These are phyloP conservation scores for Clitopilus passeckerianus DNA, from an alignment of 768 basidiomycete species.

Conservation along the genomic window DNA sequence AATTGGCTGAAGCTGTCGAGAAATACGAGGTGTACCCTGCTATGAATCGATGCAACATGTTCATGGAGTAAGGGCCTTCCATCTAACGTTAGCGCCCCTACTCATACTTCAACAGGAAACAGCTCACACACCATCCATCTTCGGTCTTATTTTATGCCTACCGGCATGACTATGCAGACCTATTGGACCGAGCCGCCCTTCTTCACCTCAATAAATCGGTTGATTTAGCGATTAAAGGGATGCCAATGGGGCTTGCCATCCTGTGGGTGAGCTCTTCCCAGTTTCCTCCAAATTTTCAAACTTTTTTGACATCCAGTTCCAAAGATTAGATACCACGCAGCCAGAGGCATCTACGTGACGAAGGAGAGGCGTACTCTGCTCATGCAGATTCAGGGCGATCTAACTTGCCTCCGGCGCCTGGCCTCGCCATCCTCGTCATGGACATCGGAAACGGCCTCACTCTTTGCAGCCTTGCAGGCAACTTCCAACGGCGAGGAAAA, in stretches of 20 bases:
- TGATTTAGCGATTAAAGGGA: background rate
- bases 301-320: background rate
- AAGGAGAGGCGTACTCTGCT: too few relatives aligned
- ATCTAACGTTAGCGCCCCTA: background rate
- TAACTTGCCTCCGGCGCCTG: too few relatives aligned
- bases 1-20: constrained; percentile 13
- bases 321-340: background rate
- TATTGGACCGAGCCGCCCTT: constrained; percentile 10
- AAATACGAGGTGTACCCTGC: constrained; percentile 16
- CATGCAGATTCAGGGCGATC: too few relatives aligned
- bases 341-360: too few relatives aligned
- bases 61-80: constrained; percentile 11
- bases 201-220: background rate
- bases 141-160: constrained; percentile 12
- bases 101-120: constrained; percentile 4
- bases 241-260: background rate
- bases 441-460: too few relatives aligned
- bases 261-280: background rate
- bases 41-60: constrained; percentile 13
- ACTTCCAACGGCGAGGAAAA: too few relatives aligned
- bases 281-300: background rate
- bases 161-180: constrained; percentile 9
- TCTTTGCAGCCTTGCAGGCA: too few relatives aligned
- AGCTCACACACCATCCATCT: constrained; percentile 7
- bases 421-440: too few relatives aligned